Conservation (phyloP, 768 basidiomycete genomes). For the Lanmaoa pseudosensibilis region DNA sequence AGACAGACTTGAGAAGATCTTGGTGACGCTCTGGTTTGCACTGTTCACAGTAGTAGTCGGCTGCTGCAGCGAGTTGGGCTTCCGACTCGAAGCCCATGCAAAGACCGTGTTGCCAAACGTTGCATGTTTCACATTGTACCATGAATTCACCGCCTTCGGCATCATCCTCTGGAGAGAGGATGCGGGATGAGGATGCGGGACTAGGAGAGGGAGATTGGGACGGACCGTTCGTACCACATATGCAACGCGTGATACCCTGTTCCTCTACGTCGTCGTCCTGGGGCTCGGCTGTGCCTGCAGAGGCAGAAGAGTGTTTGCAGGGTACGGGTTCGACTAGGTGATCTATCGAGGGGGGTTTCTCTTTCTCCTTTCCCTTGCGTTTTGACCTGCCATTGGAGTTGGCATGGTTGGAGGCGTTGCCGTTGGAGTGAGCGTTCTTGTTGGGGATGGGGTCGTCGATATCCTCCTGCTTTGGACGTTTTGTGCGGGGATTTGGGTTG, state of each 20-base stretch:
- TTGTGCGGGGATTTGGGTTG: slow-evolving; percentile 44
- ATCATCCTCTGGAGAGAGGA: slow-evolving; percentile 58
- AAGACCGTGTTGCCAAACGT: slow-evolving; percentile 96
- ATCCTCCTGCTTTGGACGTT: slow-evolving; percentile 75
- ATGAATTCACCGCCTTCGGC: slow-evolving; percentile 91
- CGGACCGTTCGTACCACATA: slow-evolving; percentile 81
- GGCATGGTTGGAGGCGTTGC: slow-evolving; percentile 28
- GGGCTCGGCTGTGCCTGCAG: slow-evolving; percentile 36
- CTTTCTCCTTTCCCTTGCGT: slow-evolving; percentile 69
- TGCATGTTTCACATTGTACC: slow-evolving; percentile 96
- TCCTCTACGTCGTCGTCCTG: slow-evolving; percentile 51
- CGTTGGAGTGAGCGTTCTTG: slow-evolving; percentile 44
- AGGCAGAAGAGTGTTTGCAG: slow-evolving; percentile 30
- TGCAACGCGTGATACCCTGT: slow-evolving; percentile 71
- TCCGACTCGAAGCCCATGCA: slow-evolving; percentile 92
- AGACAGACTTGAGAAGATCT: slow-evolving; percentile 75
- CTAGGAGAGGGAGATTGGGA: slow-evolving; percentile 16
- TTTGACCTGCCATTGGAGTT: slow-evolving; percentile 47
- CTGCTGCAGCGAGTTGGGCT: slow-evolving; percentile 68
- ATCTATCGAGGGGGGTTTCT: slow-evolving; percentile 41
- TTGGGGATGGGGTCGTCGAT: slow-evolving; percentile 54
- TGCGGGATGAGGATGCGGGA: slow-evolving; percentile 26
- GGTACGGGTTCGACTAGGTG: slow-evolving; percentile 29
- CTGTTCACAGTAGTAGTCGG: slow-evolving; percentile 91
- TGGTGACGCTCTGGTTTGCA: slow-evolving; percentile 86